Conservation (phyloP, 2,329 filamentous ascomycete species). For the Arthroderma uncinatum region DNA sequence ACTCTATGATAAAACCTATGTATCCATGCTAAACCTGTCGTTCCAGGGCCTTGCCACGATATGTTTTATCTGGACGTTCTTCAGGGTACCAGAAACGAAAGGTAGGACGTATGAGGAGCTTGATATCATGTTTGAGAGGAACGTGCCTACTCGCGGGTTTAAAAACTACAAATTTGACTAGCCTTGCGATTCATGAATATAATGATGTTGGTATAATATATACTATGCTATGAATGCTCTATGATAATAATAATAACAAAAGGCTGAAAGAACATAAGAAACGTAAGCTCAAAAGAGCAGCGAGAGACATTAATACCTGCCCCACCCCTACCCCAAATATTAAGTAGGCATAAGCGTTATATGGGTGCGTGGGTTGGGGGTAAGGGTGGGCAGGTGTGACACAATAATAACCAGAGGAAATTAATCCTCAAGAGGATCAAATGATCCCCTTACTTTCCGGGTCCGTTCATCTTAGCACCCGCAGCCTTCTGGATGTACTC, state of each 20-base stretch:
- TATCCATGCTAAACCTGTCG: not conserved
- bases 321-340: not conserved
- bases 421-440: too few species aligned
- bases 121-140: conserved; percentile 34
- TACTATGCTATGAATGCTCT: not conserved
- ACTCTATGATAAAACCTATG: not conserved
- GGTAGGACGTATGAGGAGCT: conserved; percentile 17
- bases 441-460: not conserved
- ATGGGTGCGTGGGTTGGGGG: not conserved
- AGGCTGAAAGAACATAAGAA: not conserved
- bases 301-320: not conserved
- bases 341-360: not conserved
- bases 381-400: not conserved
- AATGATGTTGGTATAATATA: not conserved
- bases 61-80: conserved; percentile 18
- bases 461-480: not conserved
- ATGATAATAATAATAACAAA: not conserved
- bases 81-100: conserved; percentile 18
- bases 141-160: conserved; percentile 32
- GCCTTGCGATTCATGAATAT: not conserved
- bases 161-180: conserved; percentile 14
- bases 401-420: too few species aligned
- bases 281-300: not conserved
- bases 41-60: conserved; percentile 11
- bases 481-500: not conserved